Percentiles rank a stretch among this genome's conserved stretches.
Evolutionary conservation across 1,284 basidiomycete species (phyloP).

Genomic region (Tilletiaria anomala): DNA sequence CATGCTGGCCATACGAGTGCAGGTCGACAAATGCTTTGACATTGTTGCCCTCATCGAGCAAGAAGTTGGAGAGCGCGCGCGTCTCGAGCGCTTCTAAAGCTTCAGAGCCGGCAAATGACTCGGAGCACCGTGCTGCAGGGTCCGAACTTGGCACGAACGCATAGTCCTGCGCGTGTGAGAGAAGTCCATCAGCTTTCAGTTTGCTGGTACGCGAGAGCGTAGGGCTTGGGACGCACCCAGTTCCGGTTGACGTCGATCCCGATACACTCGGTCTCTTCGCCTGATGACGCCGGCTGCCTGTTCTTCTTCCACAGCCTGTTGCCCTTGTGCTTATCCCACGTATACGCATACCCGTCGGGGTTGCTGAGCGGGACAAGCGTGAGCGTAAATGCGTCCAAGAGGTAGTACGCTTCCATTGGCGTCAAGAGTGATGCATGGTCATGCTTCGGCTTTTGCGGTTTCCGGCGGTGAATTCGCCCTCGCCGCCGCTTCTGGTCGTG

Average conservation of each 20-base stretch:
- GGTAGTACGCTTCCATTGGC: constrained; percentile 11
- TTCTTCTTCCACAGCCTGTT: constrained; percentile 76
- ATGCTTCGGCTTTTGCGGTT: neutral
- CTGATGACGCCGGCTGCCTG: constrained; percentile 43
- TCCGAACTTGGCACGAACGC: constrained; percentile 2
- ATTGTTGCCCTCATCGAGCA: constrained; percentile 47
- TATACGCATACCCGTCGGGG: constrained; percentile 67
- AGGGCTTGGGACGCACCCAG: constrained; percentile 45
- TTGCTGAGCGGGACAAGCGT: constrained; percentile 65
- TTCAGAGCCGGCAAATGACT: constrained; percentile 10
- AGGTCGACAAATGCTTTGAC: constrained; percentile 58
- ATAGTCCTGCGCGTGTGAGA: too few species aligned
- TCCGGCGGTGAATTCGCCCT: neutral
- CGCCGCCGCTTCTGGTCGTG: neutral
- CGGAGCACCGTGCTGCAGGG: constrained; percentile 6
- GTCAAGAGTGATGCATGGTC: constrained; percentile 4
- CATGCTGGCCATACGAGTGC: constrained; percentile 61
- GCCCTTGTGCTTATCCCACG: constrained; percentile 43
- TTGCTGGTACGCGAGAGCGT: too few species aligned
- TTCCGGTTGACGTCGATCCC: constrained; percentile 62
- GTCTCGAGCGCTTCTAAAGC: constrained; percentile 57
- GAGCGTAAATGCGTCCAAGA: constrained; percentile 55
- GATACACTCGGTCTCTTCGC: constrained; percentile 41
- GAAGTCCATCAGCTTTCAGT: neutral
- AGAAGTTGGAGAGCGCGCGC: constrained; percentile 58